Evolutionary conservation across 2,329 filamentous ascomycete species (phyloP).

Genomic region (Lasiodiplodia citricola): DNA sequence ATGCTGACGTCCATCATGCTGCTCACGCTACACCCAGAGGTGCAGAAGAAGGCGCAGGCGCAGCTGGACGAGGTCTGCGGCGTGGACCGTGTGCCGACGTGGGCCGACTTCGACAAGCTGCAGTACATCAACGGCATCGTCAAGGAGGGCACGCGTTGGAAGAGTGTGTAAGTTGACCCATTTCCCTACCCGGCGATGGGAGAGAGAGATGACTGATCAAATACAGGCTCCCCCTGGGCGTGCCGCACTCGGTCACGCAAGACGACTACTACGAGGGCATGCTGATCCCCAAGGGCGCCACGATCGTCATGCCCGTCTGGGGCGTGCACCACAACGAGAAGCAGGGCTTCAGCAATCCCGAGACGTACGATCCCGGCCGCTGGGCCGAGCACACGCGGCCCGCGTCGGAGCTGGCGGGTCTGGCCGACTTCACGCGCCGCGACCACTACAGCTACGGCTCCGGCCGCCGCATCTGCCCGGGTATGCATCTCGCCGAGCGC

Average conservation of each 20-base stretch:
- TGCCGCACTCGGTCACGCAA: constrained; percentile 34
- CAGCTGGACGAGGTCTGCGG: constrained; percentile 34
- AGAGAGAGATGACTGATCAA: background rate
- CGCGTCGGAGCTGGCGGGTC: constrained; percentile 44
- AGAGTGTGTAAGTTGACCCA: constrained; percentile 36
- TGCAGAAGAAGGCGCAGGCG: constrained; percentile 35
- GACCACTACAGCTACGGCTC: constrained; percentile 38
- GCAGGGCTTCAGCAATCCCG: constrained; percentile 33
- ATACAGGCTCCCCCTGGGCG: constrained; percentile 25
- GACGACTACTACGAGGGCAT: constrained; percentile 48
- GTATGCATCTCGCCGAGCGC: constrained; percentile 38
- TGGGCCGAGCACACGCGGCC: constrained; percentile 39
- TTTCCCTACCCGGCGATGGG: background rate
- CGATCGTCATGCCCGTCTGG: constrained; percentile 44
- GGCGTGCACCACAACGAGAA: constrained; percentile 40
- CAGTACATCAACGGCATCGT: constrained; percentile 41
- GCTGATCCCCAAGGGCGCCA: constrained; percentile 47
- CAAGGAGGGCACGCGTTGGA: constrained; percentile 44
- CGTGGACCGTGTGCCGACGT: constrained; percentile 31
- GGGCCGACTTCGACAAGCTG: constrained; percentile 36
- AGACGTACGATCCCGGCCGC: constrained; percentile 44
- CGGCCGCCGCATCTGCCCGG: constrained; percentile 39
- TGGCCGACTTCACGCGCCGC: constrained; percentile 32
- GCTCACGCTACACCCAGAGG: constrained; percentile 36
- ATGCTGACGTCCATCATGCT: constrained; percentile 43